Evolutionary conservation across 2,329 filamentous ascomycete genomes (phyloP), one percentile per base, ranked within the genome.

Genomic region (Helotiales sp.): DNA sequence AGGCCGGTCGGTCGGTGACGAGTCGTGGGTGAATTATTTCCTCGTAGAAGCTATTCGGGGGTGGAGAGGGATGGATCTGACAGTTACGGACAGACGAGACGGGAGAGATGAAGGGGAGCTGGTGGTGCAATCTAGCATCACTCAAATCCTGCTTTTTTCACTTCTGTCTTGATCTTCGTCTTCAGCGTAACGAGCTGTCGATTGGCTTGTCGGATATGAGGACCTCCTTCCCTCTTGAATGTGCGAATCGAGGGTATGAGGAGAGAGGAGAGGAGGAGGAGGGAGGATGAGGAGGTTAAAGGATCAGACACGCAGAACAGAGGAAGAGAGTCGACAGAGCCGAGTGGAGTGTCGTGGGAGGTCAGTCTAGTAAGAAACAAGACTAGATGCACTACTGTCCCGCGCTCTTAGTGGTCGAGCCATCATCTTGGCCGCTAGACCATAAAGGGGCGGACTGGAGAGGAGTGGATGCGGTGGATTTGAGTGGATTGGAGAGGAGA

Each of bases 61-160:
- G n/a, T 32, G 32, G 55, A 24, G 30, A 32, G 8, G 43, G 32
- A 60, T 37, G 67, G 64, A 69, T 66, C 47, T 71, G 72, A 74
- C 71, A 73, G 72, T 69, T 72, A 74, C 71, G 71, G 71, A 72
- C 69, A 65, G 72, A 69, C 70, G 70, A 72, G 63, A 64, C 63
- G 61, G 63, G 61, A 49, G 57, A 64, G 49, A 37, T n/a, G 22
- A 37, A 57, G 34, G 55, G 55, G 55, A 43, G 34, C 34, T 22
- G 69, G 63, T 64, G 69, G 43, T 69, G 72, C 66, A 65, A 58
- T 69, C 61, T 47, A 67, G 71, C 69, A 68, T 67, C 66, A 66
- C 68, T 59, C 55, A 28, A 43, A 26, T 43, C 55, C 55, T 8
- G 22, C 34, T 28, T 28, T 58, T 40, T 43, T 43, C 17, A 2